These are phyloP conservation scores for Sphagnum tenellum DNA, from an alignment of 225 moss, liverwort and hornwort genomes.

Conservation along the genomic window DNA sequence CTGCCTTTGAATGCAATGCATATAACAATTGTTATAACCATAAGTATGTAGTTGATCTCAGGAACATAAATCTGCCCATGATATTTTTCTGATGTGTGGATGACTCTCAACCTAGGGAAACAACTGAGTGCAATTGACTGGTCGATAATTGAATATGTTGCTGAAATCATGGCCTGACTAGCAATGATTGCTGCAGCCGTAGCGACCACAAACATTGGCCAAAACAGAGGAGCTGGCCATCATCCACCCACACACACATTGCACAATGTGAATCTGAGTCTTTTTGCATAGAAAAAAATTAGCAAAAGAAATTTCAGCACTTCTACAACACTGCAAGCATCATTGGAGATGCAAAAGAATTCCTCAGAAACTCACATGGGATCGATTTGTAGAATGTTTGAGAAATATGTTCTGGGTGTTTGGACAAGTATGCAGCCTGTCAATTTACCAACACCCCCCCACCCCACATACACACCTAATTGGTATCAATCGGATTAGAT, in stretches of 20 bases:
- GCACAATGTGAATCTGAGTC: background rate
- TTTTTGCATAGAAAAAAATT: background rate
- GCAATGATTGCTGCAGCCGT: slow-evolving; percentile 86
- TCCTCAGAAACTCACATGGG: slow-evolving; percentile 32
- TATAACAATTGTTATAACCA: slow-evolving; percentile 57
- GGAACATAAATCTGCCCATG: slow-evolving; percentile 88
- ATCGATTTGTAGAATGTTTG: slow-evolving; percentile 80
- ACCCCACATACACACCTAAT: too few relatives aligned
- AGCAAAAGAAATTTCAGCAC: background rate
- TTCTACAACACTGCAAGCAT: too few relatives aligned
- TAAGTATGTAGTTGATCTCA: slow-evolving; percentile 67
- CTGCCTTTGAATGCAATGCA: slow-evolving; percentile 55
- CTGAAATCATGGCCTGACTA: slow-evolving; percentile 96
- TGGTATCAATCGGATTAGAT: too few relatives aligned
- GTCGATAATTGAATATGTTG: slow-evolving; percentile 69
- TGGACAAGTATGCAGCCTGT: slow-evolving; percentile 57
- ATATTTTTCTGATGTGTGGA: slow-evolving; percentile 65
- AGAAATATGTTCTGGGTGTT: slow-evolving; percentile 31
- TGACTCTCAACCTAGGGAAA: slow-evolving; percentile 67
- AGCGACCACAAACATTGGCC: slow-evolving; percentile 87
- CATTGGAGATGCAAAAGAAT: too few relatives aligned
- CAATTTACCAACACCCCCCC: too few relatives aligned
- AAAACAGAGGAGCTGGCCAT: slow-evolving; percentile 51
- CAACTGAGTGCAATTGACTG: slow-evolving; percentile 83
- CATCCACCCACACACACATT: background rate